Percentiles rank a stretch among this genome's conserved stretches.
Conservation (phyloP, 2,329 filamentous ascomycete genomes). For the Tolypocladium guangdongense region DNA sequence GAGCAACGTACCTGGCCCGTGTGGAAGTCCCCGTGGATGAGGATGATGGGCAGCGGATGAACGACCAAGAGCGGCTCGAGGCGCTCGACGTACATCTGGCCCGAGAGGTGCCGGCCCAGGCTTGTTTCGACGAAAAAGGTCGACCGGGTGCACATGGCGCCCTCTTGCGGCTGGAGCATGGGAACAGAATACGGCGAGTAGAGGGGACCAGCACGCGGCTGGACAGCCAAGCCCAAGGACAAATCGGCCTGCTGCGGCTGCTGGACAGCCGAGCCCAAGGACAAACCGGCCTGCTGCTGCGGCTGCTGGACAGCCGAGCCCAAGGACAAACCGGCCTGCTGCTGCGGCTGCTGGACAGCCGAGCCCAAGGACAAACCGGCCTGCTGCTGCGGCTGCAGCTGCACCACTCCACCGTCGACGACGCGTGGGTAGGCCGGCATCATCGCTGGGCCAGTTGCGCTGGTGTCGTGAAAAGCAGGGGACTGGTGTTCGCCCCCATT, state of each 20-base stretch:
- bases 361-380: neutral
- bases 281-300: neutral
- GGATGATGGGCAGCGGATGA: slow-evolving; percentile 15
- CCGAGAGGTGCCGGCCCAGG: slow-evolving; percentile 8
- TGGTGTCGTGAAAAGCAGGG: neutral
- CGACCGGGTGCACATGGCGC: slow-evolving; percentile 7
- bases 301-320: neutral
- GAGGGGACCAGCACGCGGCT: no score
- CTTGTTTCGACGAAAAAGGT: slow-evolving; percentile 16
- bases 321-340: no score
- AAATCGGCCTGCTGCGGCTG: neutral
- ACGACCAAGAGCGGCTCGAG: slow-evolving; percentile 10
- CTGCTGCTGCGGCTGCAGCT: neutral
- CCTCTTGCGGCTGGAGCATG: neutral
- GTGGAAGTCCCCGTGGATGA: slow-evolving; percentile 26
- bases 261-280: no score
- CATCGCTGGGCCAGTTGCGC: no score
- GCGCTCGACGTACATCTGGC: slow-evolving; percentile 25
- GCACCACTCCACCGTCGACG: no score
- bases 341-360: neutral
- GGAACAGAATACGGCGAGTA: neutral
- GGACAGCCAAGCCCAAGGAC: neutral
- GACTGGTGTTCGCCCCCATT: neutral
- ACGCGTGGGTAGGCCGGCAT: neutral
- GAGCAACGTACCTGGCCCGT: slow-evolving; percentile 17